Conservation (phyloP, 202 grass and related monocot species). For the Elaeis oleifera region DNA sequence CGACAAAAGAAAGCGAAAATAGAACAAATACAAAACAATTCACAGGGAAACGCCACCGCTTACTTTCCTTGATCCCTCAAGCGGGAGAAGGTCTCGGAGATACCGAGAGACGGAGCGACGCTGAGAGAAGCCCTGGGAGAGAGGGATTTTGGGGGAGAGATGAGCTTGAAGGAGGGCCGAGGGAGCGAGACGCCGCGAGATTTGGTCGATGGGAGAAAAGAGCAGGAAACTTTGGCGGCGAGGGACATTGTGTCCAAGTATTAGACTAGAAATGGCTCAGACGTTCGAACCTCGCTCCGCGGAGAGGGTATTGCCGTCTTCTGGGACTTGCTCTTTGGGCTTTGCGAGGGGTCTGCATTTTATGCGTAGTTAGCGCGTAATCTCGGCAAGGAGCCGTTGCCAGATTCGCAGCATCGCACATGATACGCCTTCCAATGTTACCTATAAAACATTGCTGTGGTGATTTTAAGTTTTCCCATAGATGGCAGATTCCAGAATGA, state of each 20-base stretch:
- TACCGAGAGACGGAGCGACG: conserved; percentile 28
- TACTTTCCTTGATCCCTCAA: conserved; percentile 75
- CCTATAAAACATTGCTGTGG: too few relatives aligned
- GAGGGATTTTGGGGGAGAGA: conserved; percentile 18
- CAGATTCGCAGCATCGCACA: too few relatives aligned
- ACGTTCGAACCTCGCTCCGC: too few relatives aligned
- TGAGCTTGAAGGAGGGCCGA: background rate
- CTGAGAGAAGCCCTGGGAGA: conserved; percentile 24
- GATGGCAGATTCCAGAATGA: too few relatives aligned
- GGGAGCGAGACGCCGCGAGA: background rate
- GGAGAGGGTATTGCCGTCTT: too few relatives aligned
- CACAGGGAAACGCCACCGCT: background rate
- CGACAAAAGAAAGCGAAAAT: background rate
- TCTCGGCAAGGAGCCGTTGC: too few relatives aligned
- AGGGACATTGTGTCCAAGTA: background rate
- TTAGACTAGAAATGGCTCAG: too few relatives aligned
- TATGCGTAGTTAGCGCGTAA: too few relatives aligned
- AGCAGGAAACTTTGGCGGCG: background rate
- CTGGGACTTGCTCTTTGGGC: too few relatives aligned
- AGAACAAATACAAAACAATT: background rate
- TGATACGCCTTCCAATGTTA: too few relatives aligned
- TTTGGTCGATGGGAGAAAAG: background rate
- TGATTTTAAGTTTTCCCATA: too few relatives aligned
- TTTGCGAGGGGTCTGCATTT: too few relatives aligned
- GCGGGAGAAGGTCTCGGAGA: conserved; percentile 76